Conservation (phyloP, 2,329 filamentous ascomycete species). For the Diaporthe sp. region DNA sequence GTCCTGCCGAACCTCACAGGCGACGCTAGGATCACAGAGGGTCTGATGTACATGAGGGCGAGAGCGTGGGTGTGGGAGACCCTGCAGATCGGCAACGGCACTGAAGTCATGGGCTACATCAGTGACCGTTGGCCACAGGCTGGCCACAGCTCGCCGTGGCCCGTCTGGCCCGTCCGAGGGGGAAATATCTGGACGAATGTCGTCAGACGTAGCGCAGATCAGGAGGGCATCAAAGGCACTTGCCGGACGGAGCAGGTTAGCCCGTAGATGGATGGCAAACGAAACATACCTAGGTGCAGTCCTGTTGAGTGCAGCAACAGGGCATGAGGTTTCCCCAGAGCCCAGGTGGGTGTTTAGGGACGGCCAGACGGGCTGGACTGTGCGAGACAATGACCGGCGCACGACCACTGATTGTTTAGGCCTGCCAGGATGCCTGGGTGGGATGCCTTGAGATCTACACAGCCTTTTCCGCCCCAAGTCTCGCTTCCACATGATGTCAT, state of each 20-base stretch:
- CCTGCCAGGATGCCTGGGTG: conserved; percentile 11
- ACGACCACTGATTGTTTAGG: neutral
- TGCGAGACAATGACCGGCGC: conserved; percentile 11
- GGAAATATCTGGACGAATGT: conserved; percentile 25
- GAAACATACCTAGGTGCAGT: neutral
- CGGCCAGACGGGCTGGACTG: neutral
- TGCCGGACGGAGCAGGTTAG: conserved; percentile 26
- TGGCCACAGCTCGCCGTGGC: conserved; percentile 28
- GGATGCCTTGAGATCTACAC: conserved; percentile 38
- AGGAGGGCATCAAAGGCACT: neutral
- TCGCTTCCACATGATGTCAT: conserved; percentile 44
- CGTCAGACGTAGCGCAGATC: conserved; percentile 23
- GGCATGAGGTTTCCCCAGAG: neutral
- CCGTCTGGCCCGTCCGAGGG: too few species aligned
- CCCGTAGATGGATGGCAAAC: neutral
- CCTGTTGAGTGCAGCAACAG: neutral
- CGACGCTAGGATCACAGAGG: conserved; percentile 34
- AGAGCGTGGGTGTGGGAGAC: conserved; percentile 39
- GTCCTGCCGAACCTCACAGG: conserved; percentile 28
- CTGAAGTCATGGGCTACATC: conserved; percentile 41
- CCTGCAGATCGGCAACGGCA: conserved; percentile 43
- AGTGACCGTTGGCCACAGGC: conserved; percentile 35
- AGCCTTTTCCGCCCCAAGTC: conserved; percentile 31
- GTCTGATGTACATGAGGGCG: conserved; percentile 34
- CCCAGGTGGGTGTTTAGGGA: neutral